Evolutionary conservation across 768 basidiomycete species (phyloP), one percentile per base, ranked within the genome.

Genomic region (Leccinellum rugosiceps): DNA sequence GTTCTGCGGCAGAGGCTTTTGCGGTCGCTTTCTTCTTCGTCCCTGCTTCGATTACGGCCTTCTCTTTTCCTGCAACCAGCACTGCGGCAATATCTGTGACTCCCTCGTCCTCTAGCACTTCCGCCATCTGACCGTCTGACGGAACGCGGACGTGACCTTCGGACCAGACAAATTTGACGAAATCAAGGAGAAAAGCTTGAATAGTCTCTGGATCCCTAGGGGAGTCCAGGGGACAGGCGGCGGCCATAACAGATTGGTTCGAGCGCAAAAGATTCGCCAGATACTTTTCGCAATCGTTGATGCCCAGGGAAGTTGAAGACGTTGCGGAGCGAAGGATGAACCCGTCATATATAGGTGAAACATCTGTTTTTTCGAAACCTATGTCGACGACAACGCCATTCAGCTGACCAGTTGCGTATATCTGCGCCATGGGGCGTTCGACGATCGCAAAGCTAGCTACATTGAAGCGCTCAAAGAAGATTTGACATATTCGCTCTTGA

Each of bases 381-480:
- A 97, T 83, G 72, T 96, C 94, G 57, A 97, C 78, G 41, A 93
- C 83, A 50, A 96, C 73, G 48, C 92, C 92, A 54, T 74, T 83
- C 57, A 90, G 78, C 55, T 78, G 78, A 62, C 86, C 87, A 15
- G 83, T 83, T 21, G 92, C 84, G 72, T 91, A 95, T 45, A 95
- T 75, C 63, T 94, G 90, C 9, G 90, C 83, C 71, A 94, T 81
- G 21, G 94, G 88, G 1, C 92, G 89, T 56, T 94, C 88, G 50
- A 94, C 77, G 62, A 94, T 78, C 54, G 83, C 81, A 61, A 95
- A 83, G 15, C 86, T 90, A 9, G 94, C 87, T 26, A 89, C 87
- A 67, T 94, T 94, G 81, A 95, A 91, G 25, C 90, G 87, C 68
- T 96, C 94, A 65, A 97, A 97, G 74, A 95, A 92, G 38, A 91